phyloP scores from a whole-genome alignment of 2,329 filamentous ascomycete genomes.

The Escovopsis sp. region DNA sequence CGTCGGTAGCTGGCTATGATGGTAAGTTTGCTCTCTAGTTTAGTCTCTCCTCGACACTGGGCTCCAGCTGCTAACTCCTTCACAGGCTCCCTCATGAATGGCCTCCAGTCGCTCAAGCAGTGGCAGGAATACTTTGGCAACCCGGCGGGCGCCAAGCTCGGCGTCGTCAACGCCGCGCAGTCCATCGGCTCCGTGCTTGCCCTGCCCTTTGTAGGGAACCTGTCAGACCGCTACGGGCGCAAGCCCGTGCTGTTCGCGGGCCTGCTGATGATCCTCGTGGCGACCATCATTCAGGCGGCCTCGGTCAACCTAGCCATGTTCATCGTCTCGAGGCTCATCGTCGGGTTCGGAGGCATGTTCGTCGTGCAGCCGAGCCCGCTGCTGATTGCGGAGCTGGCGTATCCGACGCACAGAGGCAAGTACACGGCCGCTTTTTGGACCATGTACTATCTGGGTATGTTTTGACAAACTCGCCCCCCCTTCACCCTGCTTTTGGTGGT shows the following conservation, averaged over 20 bases:
- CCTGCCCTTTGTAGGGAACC: slow-evolving; percentile 24
- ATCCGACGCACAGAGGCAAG: not conserved
- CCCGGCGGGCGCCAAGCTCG: slow-evolving; percentile 30
- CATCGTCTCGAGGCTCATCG: slow-evolving; percentile 33
- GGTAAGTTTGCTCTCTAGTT: not conserved
- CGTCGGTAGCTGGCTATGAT: not conserved
- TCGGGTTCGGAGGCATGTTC: slow-evolving; percentile 32
- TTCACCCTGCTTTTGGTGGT: not conserved
- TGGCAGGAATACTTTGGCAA: slow-evolving; percentile 42
- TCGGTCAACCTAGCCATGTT: slow-evolving; percentile 31
- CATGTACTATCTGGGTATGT: slow-evolving; percentile 1
- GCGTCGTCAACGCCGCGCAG: slow-evolving; percentile 39
- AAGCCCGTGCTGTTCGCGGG: slow-evolving; percentile 11
- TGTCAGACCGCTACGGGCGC: slow-evolving; percentile 17
- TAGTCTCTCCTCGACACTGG: too few species aligned
- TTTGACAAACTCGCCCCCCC: not conserved
- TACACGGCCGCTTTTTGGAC: not conserved
- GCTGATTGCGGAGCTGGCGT: not conserved
- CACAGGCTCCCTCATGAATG: slow-evolving; percentile 35
- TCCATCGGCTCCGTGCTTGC: slow-evolving; percentile 35
- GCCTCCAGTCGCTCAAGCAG: slow-evolving; percentile 39
- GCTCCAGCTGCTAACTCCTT: too few species aligned
- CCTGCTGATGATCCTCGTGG: slow-evolving; percentile 26
- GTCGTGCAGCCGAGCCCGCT: slow-evolving; percentile 20
- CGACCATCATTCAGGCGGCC: slow-evolving; percentile 20